Conservation (phyloP, 805 yeast species). For the Yarrowia sp. region DNA sequence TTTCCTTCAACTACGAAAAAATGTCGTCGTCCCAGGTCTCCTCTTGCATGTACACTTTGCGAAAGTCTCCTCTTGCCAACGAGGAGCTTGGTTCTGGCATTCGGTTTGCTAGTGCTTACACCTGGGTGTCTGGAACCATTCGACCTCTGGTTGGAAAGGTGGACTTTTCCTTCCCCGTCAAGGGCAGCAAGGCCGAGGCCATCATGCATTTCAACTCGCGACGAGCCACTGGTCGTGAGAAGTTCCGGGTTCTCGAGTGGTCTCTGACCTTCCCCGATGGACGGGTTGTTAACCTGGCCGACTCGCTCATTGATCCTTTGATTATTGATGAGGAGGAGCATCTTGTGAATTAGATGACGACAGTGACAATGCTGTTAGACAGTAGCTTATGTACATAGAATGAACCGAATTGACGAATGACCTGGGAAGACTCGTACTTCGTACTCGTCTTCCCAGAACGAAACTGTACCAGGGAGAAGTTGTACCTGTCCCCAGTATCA, state of each 20-base stretch:
- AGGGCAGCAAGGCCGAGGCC: constrained; percentile 58
- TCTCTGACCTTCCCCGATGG: constrained; percentile 50
- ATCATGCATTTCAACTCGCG: constrained; percentile 65
- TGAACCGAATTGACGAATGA: too few relatives aligned
- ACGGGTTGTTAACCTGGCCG: constrained; percentile 45
- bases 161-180: constrained; percentile 65
- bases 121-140: constrained; percentile 85
- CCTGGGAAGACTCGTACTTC: too few relatives aligned
- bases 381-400: constrained; percentile 15
- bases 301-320: constrained; percentile 44
- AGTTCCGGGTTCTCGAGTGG: constrained; percentile 63
- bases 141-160: constrained; percentile 81
- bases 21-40: constrained; percentile 83
- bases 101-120: constrained; percentile 67
- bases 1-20: constrained; percentile 90
- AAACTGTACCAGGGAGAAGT: too few relatives aligned
- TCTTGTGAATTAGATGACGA: neutral
- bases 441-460: too few relatives aligned
- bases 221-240: constrained; percentile 55
- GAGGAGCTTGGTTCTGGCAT: constrained; percentile 70
- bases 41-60: constrained; percentile 78
- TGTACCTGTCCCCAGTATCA: too few relatives aligned
- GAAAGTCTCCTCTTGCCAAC: constrained; percentile 67
- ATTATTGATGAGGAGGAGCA: constrained; percentile 35
- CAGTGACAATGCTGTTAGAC: neutral